Evolutionary conservation across 352 stramenopile species (phyloP).

Genomic region (Pythium biforme): DNA sequence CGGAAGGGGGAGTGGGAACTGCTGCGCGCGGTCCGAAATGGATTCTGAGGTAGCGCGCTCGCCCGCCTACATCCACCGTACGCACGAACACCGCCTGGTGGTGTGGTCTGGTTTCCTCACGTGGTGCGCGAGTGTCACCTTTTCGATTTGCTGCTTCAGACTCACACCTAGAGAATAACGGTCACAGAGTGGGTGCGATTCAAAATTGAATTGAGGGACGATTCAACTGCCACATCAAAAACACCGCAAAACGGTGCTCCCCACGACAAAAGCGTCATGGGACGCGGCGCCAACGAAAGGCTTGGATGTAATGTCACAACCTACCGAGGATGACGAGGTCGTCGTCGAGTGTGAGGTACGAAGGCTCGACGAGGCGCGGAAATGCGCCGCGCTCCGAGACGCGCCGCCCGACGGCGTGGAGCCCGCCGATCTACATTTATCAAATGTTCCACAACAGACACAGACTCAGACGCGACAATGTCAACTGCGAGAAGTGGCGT

Average conservation of each 20-base stretch:
- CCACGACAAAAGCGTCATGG: too few relatives aligned
- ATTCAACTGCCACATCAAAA: constrained; percentile 18
- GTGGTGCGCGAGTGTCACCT: neutral
- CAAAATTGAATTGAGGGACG: constrained; percentile 28
- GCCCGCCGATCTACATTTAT: constrained; percentile 50
- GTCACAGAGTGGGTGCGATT: constrained; percentile 10
- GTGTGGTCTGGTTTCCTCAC: neutral
- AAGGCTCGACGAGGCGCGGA: constrained; percentile 33
- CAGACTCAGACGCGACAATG: neutral
- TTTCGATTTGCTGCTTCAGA: neutral
- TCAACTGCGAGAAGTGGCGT: neutral
- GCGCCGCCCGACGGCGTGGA: constrained; percentile 41
- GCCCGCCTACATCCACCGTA: neutral
- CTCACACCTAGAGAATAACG: constrained; percentile 7
- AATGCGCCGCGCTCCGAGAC: constrained; percentile 27
- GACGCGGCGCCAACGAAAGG: too few relatives aligned
- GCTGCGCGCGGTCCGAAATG: neutral
- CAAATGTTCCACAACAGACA: neutral
- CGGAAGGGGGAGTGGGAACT: neutral
- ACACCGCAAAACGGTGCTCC: neutral
- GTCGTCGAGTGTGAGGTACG: constrained; percentile 38
- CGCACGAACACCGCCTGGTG: neutral
- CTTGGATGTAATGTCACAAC: constrained; percentile 16
- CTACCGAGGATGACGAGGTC: constrained; percentile 52
- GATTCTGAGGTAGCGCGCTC: neutral